phyloP scores from a whole-genome alignment of 768 basidiomycete genomes.

The Leccinum arenicola region DNA sequence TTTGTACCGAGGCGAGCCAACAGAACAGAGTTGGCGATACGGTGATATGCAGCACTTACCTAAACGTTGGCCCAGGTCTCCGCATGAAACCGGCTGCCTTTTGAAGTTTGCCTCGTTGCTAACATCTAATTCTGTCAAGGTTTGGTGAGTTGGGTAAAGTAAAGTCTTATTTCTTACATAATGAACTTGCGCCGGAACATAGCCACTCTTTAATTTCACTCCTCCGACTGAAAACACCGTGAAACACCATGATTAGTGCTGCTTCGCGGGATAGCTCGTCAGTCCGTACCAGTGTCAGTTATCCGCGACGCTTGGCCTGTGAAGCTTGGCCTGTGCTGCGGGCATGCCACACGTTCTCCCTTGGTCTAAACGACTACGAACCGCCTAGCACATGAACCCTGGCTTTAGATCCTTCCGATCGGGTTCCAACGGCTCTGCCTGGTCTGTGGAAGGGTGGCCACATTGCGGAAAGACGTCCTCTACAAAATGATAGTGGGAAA shows the following conservation, averaged over 20 bases:
- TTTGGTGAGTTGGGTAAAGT: neutral
- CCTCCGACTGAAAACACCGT: neutral
- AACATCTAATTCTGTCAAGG: neutral
- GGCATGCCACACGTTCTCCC: neutral
- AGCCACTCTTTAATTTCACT: neutral
- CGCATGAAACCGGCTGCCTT: neutral
- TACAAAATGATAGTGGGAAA: neutral
- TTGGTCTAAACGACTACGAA: neutral
- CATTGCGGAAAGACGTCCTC: conserved; percentile 2
- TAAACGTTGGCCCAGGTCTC: neutral
- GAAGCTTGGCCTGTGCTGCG: neutral
- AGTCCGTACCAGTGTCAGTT: neutral
- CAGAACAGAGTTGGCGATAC: neutral
- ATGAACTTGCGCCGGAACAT: too few species aligned
- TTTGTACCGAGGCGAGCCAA: neutral
- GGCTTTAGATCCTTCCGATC: neutral
- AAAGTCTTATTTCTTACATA: too few species aligned
- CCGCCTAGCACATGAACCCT: neutral
- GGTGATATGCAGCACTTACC: neutral
- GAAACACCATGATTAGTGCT: neutral
- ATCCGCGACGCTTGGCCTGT: neutral
- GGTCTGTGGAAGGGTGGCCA: conserved; percentile 11
- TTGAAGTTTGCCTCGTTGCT: neutral
- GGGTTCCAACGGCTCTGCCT: conserved; percentile 9
- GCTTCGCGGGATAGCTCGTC: neutral